Conservation (phyloP, 2,329 filamentous ascomycete species). For the Aureobasidium musti region DNA sequence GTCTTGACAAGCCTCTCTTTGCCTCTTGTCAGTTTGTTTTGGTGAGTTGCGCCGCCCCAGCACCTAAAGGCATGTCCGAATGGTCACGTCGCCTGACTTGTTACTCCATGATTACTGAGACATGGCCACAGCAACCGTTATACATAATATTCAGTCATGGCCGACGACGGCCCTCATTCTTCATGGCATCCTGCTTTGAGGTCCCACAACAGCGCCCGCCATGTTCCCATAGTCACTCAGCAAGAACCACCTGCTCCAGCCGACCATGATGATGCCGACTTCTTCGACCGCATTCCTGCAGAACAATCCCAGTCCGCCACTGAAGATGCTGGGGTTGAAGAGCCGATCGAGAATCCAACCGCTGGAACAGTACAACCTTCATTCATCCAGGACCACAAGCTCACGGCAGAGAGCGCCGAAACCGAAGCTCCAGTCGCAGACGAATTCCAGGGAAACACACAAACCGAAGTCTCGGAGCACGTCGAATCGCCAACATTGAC, state of each 20-base stretch:
- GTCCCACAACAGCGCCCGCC: slow-evolving; percentile 4
- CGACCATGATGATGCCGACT: slow-evolving; percentile 9
- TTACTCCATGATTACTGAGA: not conserved
- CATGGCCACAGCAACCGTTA: slow-evolving; percentile 11
- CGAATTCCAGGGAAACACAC: not conserved
- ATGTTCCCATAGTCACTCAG: not conserved
- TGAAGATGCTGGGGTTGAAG: not conserved
- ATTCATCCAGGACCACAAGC: not conserved
- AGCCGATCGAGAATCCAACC: not conserved
- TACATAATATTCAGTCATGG: slow-evolving; percentile 24
- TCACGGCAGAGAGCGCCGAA: not conserved
- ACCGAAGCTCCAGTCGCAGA: not conserved
- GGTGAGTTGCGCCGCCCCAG: not conserved
- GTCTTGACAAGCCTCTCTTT: slow-evolving; percentile 9
- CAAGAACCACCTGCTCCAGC: not conserved
- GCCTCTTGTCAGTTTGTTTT: not conserved
- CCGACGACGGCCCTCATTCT: not conserved
- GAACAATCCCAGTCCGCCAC: not conserved
- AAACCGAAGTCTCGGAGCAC: not conserved
- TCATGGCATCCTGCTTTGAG: slow-evolving; percentile 29
- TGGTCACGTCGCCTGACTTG: slow-evolving; percentile 11
- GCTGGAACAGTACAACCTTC: not conserved
- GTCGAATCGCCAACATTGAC: slow-evolving; percentile 6
- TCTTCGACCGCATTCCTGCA: slow-evolving; percentile 10
- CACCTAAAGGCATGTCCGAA: not conserved